Percentiles rank a stretch among this genome's conserved stretches.
Conservation (phyloP, 306 rosid genomes). For the Heteromeles arbutifolia region DNA sequence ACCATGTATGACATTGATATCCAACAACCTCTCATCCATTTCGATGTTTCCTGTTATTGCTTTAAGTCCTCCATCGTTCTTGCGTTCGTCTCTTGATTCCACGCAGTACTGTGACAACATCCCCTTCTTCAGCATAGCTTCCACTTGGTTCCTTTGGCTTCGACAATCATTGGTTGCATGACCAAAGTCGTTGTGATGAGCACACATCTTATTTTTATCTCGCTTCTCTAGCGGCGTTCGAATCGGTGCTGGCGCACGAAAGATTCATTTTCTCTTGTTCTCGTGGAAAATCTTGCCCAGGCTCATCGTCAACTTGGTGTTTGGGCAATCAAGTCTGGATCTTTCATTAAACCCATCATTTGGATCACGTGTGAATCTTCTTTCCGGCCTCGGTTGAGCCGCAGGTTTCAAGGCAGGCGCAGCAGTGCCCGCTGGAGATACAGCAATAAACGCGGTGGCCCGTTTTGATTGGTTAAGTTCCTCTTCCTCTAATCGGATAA, state of each 20-base stretch:
- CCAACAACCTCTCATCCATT: background rate
- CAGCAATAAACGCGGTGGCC: fast-evolving
- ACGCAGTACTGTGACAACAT: background rate
- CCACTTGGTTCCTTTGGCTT: background rate
- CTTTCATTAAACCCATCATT: no score
- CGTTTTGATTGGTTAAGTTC: fast-evolving
- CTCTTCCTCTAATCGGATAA: background rate
- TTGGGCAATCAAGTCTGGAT: no score
- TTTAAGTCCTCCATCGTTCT: fast-evolving
- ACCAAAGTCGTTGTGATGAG: background rate
- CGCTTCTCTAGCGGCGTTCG: background rate
- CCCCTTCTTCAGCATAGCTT: background rate
- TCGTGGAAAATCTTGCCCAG: no score
- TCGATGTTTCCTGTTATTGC: no score
- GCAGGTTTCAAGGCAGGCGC: no score
- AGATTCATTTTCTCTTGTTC: background rate
- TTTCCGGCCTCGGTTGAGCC: no score
- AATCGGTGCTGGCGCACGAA: background rate
- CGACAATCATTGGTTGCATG: background rate
- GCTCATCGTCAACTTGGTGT: background rate
- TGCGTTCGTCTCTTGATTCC: fast-evolving
- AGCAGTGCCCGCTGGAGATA: no score
- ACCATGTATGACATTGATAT: background rate
- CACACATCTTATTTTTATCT: no score
- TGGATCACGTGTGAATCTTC: no score